Percentiles rank a stretch among this genome's conserved stretches.
These are phyloP conservation scores for Phytophthora cryptogea DNA, from an alignment of 352 stramenopile genomes.

Conservation along the genomic window DNA sequence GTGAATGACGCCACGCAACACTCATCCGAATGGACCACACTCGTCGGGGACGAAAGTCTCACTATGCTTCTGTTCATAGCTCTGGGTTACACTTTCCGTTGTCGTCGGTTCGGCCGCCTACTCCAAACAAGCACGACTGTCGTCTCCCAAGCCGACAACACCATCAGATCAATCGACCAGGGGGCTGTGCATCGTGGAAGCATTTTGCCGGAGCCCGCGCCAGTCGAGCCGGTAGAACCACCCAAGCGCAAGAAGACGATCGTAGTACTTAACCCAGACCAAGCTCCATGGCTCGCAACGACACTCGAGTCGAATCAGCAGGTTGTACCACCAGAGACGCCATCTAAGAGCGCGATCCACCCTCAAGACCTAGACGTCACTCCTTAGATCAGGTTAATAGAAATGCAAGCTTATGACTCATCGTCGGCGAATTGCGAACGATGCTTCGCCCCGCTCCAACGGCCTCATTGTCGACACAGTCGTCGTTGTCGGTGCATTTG, in stretches of 20 bases:
- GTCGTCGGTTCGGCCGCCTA: constrained; percentile 57
- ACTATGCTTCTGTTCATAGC: constrained; percentile 46
- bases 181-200: constrained; percentile 19
- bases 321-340: not conserved
- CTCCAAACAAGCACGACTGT: constrained; percentile 26
- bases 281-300: constrained; percentile 42
- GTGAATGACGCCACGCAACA: constrained; percentile 42
- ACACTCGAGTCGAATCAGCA: constrained; percentile 11
- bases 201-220: constrained; percentile 26
- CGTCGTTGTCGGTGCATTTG: not conserved
- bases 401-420: constrained; percentile 1
- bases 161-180: constrained; percentile 5
- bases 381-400: constrained; percentile 3
- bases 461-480: constrained; percentile 15
- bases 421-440: constrained; percentile 27
- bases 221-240: constrained; percentile 9
- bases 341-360: constrained; percentile 16
- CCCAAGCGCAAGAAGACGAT: constrained; percentile 39
- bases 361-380: constrained; percentile 5
- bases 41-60: constrained; percentile 45
- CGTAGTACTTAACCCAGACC: constrained; percentile 48
- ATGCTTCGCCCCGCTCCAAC: constrained; percentile 19
- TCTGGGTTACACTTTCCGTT: constrained; percentile 65
- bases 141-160: not conserved
- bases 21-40: constrained; percentile 39